Conservation (phyloP, 2,329 filamentous ascomycete species). For the Bipolaris gigantea region DNA sequence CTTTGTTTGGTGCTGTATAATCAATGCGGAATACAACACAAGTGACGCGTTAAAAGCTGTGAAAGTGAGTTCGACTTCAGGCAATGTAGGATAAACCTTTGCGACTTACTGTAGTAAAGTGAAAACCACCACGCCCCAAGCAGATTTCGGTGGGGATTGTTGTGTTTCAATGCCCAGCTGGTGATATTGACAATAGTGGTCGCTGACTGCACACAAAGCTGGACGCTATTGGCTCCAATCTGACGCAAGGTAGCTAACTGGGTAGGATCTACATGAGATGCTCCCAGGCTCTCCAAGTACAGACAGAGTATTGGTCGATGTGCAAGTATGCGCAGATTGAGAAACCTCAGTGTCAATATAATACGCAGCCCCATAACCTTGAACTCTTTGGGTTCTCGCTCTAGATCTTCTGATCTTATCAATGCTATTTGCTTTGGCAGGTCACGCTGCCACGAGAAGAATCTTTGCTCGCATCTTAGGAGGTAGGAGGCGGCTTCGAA, state of each 20-base stretch:
- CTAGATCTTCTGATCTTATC: background rate
- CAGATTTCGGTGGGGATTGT: slow-evolving; percentile 20
- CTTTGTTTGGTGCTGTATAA: slow-evolving; percentile 19
- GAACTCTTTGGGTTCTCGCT: background rate
- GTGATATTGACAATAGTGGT: slow-evolving; percentile 42
- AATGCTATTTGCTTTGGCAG: slow-evolving; percentile 37
- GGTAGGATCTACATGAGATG: slow-evolving; percentile 10
- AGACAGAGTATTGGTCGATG: slow-evolving; percentile 48
- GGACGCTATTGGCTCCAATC: slow-evolving; percentile 39
- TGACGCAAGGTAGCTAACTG: slow-evolving; percentile 34
- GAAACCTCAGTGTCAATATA: slow-evolving; percentile 50
- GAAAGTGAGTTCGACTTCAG: background rate
- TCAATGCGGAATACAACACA: slow-evolving; percentile 36
- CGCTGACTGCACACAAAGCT: slow-evolving; percentile 41
- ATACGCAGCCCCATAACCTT: slow-evolving; percentile 42
- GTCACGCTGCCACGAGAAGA: slow-evolving; percentile 44
- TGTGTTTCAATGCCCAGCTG: slow-evolving; percentile 25
- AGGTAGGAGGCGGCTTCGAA: slow-evolving; percentile 33
- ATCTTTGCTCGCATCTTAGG: slow-evolving; percentile 46
- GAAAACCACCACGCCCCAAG: slow-evolving; percentile 50
- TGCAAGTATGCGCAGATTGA: slow-evolving; percentile 47
- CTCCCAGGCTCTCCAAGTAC: slow-evolving; percentile 36
- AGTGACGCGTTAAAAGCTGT: slow-evolving; percentile 35
- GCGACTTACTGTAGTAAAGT: slow-evolving; percentile 43
- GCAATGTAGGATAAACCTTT: background rate